phyloP scores from a whole-genome alignment of 2,329 filamentous ascomycete species.

The Cladosporium sp. region DNA sequence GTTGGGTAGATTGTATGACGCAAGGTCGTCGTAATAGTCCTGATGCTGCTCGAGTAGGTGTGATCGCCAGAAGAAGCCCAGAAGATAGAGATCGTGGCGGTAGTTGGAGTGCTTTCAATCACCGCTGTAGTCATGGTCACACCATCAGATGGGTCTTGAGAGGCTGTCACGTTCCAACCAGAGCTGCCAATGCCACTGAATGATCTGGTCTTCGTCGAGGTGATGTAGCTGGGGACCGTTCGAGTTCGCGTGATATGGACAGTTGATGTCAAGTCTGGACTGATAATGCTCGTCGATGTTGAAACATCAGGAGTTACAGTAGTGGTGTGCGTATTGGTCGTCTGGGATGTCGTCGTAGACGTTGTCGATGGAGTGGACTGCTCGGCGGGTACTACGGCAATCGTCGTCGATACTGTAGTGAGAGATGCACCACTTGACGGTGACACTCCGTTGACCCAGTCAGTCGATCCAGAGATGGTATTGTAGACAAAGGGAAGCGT shows the following conservation, averaged over 20 bases:
- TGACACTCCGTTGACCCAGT: slow-evolving; percentile 25
- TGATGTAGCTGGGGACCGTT: slow-evolving; percentile 17
- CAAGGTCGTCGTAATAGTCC: slow-evolving; percentile 23
- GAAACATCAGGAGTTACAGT: slow-evolving; percentile 21
- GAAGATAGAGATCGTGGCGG: slow-evolving; percentile 23
- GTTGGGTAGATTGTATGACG: neutral
- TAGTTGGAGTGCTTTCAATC: slow-evolving; percentile 15
- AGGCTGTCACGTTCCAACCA: slow-evolving; percentile 26
- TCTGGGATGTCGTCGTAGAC: slow-evolving; percentile 12
- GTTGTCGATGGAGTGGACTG: slow-evolving; percentile 14
- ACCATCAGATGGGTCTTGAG: neutral
- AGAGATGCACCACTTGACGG: slow-evolving; percentile 23
- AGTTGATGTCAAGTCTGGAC: slow-evolving; percentile 23
- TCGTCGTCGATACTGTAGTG: slow-evolving; percentile 20
- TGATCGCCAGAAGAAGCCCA: slow-evolving; percentile 19
- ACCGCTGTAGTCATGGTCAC: slow-evolving; percentile 7
- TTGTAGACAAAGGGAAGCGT: slow-evolving; percentile 14
- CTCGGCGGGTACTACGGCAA: slow-evolving; percentile 17
- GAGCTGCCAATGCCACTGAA: slow-evolving; percentile 23
- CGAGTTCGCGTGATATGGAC: slow-evolving; percentile 26
- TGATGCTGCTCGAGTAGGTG: slow-evolving; percentile 26
- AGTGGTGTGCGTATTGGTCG: slow-evolving; percentile 8
- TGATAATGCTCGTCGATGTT: slow-evolving; percentile 25
- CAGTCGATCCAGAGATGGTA: slow-evolving; percentile 20
- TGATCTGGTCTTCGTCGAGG: slow-evolving; percentile 14